A percentile compares a stretch with the other conserved stretches of the same genome.
Conservation (phyloP, 1,139 yeast genomes). For the Geotrichum candidum region DNA sequence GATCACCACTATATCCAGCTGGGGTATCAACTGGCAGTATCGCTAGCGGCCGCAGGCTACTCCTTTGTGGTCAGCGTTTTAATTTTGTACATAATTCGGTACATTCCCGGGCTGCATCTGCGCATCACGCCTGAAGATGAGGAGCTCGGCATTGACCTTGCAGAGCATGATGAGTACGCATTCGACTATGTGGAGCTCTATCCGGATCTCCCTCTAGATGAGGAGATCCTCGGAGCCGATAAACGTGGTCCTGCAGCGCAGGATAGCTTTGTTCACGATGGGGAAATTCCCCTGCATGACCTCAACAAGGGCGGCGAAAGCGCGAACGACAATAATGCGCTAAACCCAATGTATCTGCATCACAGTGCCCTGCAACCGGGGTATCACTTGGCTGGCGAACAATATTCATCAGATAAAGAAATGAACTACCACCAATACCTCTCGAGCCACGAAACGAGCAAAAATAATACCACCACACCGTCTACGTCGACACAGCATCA, state of each 20-base stretch:
- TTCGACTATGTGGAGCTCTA: constrained; percentile 46
- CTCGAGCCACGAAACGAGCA: neutral
- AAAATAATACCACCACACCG: neutral
- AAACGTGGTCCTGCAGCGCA: neutral
- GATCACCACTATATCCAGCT: constrained; percentile 45
- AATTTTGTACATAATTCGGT: constrained; percentile 41
- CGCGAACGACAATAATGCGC: neutral
- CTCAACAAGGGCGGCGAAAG: neutral
- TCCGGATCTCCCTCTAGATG: constrained; percentile 25
- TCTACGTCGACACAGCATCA: neutral
- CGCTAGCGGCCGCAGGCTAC: constrained; percentile 40
- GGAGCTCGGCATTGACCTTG: constrained; percentile 45
- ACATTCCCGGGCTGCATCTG: constrained; percentile 45
- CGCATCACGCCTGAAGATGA: constrained; percentile 41
- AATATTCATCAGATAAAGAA: neutral
- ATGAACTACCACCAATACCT: neutral
- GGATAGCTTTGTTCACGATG: neutral
- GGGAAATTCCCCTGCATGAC: neutral
- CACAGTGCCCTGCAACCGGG: neutral
- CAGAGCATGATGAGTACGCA: constrained; percentile 51
- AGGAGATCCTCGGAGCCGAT: neutral
- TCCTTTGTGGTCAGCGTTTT: constrained; percentile 40
- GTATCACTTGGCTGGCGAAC: neutral
- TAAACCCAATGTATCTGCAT: neutral
- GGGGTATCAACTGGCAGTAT: constrained; percentile 46